These are phyloP conservation scores for Avena eriantha DNA, from an alignment of 176 grass and related monocot species.

Conservation along the genomic window DNA sequence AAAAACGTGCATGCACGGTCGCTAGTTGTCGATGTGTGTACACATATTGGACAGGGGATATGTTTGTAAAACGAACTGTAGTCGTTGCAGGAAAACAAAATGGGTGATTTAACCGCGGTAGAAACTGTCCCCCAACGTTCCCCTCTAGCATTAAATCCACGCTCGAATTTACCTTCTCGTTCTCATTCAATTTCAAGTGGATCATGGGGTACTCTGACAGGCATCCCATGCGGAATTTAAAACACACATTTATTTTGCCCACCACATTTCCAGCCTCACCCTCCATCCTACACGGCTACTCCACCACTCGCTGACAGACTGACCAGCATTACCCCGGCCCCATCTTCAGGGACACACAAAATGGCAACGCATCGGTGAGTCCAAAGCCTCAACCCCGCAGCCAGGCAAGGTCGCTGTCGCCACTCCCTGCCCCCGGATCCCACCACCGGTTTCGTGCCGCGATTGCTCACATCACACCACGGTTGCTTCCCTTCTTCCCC, in stretches of 20 bases:
- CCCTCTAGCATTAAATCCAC: neutral
- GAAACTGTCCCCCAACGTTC: conserved; percentile 16
- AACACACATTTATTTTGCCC: conserved; percentile 36
- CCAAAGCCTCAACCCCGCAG: neutral
- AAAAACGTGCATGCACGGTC: too few relatives aligned
- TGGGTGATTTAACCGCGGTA: conserved; percentile 37
- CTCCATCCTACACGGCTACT: neutral
- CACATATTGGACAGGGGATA: too few relatives aligned
- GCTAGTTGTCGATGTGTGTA: too few relatives aligned
- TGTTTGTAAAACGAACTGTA: neutral
- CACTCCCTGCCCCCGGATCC: conserved; percentile 49
- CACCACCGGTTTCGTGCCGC: conserved; percentile 62
- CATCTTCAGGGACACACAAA: neutral
- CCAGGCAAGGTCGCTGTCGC: conserved; percentile 49
- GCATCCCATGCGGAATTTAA: conserved; percentile 55
- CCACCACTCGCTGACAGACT: neutral
- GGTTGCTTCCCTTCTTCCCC: neutral
- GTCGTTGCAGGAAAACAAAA: neutral
- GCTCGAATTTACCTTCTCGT: conserved; percentile 4
- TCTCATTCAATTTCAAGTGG: conserved; percentile 40
- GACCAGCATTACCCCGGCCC: rapidly evolving
- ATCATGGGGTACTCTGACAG: conserved; percentile 44
- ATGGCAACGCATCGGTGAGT: neutral
- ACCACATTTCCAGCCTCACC: neutral
- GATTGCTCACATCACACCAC: conserved; percentile 49